Conservation (phyloP, 352 stramenopile species). For the Plasmopara muralis region DNA sequence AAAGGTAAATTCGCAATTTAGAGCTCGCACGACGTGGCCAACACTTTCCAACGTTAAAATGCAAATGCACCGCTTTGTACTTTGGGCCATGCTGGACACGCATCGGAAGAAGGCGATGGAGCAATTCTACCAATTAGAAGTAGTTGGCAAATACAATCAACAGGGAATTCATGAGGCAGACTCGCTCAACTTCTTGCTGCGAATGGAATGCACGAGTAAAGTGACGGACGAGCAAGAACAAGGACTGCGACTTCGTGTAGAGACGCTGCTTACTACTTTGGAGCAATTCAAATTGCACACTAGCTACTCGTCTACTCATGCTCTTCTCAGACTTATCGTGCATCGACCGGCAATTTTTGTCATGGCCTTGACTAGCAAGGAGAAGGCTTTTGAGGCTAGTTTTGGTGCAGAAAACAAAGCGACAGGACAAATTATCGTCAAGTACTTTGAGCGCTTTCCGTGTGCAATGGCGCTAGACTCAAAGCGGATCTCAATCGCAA, state of each 20-base stretch:
- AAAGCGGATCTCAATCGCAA: conserved; percentile 48
- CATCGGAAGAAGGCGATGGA: conserved; percentile 25
- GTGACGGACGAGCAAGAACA: conserved; percentile 29
- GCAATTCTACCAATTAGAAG: conserved; percentile 37
- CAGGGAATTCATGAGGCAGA: conserved; percentile 49
- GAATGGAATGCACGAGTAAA: conserved; percentile 49
- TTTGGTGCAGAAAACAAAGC: conserved; percentile 5
- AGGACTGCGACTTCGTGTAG: conserved; percentile 29
- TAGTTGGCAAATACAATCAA: conserved; percentile 38
- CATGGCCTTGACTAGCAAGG: neutral
- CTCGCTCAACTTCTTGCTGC: conserved; percentile 57
- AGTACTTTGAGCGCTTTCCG: conserved; percentile 43
- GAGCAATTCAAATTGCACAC: conserved; percentile 30
- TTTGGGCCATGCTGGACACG: conserved; percentile 53
- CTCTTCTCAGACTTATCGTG: conserved; percentile 57
- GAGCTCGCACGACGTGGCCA: conserved; percentile 31
- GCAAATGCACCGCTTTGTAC: conserved; percentile 55
- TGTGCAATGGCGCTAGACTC: conserved; percentile 34
- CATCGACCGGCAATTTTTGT: conserved; percentile 42
- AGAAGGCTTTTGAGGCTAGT: neutral
- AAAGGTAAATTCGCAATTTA: conserved; percentile 16
- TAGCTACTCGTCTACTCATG: conserved; percentile 58
- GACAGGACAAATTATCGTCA: conserved; percentile 34
- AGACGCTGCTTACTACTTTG: conserved; percentile 40
- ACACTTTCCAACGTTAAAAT: conserved; percentile 35